phyloP scores from a whole-genome alignment of 805 yeast species.

The Cyberlindnera maritima region DNA sequence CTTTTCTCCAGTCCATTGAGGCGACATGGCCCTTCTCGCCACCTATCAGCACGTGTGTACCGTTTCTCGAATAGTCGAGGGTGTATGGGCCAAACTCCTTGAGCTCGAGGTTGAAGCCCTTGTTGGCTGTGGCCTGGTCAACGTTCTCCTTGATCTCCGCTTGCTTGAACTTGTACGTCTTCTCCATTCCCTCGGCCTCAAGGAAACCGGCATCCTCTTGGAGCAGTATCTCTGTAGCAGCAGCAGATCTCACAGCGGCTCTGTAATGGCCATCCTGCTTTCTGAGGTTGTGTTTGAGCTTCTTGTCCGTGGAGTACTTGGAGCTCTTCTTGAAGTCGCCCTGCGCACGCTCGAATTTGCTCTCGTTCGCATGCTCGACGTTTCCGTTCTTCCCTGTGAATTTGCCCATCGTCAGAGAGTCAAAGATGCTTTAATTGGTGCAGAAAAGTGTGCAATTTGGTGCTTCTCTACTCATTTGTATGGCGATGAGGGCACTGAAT shows the following conservation, averaged over 20 bases:
- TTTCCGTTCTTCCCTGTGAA: constrained; percentile 26
- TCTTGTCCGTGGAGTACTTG: constrained; percentile 50
- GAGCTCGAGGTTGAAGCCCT: constrained; percentile 70
- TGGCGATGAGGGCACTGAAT: constrained; percentile 4
- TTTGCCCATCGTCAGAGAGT: constrained; percentile 20
- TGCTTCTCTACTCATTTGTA: not conserved
- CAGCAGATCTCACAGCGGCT: constrained; percentile 80
- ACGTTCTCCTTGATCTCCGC: constrained; percentile 73
- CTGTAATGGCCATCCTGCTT: constrained; percentile 68
- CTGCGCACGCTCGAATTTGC: constrained; percentile 32
- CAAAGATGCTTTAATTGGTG: too few species aligned
- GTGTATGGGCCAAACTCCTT: constrained; percentile 84
- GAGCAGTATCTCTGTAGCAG: constrained; percentile 78
- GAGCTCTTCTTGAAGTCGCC: constrained; percentile 13
- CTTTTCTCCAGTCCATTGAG: constrained; percentile 92
- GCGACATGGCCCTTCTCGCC: constrained; percentile 96
- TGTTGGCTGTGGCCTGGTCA: constrained; percentile 71
- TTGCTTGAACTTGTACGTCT: constrained; percentile 82
- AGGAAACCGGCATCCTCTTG: constrained; percentile 83
- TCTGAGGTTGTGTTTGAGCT: constrained; percentile 62
- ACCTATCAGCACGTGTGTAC: constrained; percentile 78
- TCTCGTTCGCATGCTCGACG: constrained; percentile 29
- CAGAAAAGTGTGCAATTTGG: too few species aligned
- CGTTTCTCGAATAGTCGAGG: constrained; percentile 80
- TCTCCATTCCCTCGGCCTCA: constrained; percentile 94